Percentiles rank a stretch among this genome's conserved stretches.
phyloP scores from a whole-genome alignment of 2,329 filamentous ascomycete species.

The Fusarium nematophilum region DNA sequence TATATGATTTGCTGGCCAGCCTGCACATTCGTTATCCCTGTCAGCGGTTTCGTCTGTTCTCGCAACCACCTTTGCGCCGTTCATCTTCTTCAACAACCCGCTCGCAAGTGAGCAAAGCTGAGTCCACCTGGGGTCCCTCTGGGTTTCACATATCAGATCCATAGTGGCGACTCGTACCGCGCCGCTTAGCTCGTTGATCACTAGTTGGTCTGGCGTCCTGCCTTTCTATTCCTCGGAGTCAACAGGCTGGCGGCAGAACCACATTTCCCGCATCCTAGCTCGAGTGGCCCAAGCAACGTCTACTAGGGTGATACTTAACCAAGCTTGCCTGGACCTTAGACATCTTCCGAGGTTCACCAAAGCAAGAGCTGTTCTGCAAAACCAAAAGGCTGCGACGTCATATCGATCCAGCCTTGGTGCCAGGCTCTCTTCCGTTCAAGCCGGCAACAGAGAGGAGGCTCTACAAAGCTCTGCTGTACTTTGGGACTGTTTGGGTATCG shows the following conservation, averaged over 20 bases:
- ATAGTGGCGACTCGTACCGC: slow-evolving; percentile 22
- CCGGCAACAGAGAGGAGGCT: slow-evolving; percentile 6
- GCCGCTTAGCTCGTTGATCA: slow-evolving; percentile 31
- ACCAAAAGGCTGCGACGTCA: not conserved
- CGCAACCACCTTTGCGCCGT: slow-evolving; percentile 31
- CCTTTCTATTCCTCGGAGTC: slow-evolving; percentile 25
- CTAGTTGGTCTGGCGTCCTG: slow-evolving; percentile 23
- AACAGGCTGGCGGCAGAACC: slow-evolving; percentile 15
- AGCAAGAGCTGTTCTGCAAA: slow-evolving; percentile 10
- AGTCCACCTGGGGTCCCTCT: slow-evolving; percentile 9
- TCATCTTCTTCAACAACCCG: slow-evolving; percentile 33
- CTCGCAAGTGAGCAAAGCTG: slow-evolving; percentile 30
- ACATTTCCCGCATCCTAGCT: slow-evolving; percentile 19
- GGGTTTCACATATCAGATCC: slow-evolving; percentile 24
- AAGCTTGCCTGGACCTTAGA: slow-evolving; percentile 4
- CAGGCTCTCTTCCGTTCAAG: slow-evolving; percentile 12
- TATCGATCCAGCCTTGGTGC: slow-evolving; percentile 1
- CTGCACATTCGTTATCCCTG: slow-evolving; percentile 40
- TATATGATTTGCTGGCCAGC: slow-evolving; percentile 41
- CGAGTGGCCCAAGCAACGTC: slow-evolving; percentile 13
- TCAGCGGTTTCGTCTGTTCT: slow-evolving; percentile 25
- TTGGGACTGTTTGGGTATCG: slow-evolving; percentile 51
- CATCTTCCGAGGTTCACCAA: not conserved
- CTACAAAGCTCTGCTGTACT: slow-evolving; percentile 19
- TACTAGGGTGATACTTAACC: slow-evolving; percentile 14